Conservation (phyloP, 768 basidiomycete genomes). For the Paxillus involutus region DNA sequence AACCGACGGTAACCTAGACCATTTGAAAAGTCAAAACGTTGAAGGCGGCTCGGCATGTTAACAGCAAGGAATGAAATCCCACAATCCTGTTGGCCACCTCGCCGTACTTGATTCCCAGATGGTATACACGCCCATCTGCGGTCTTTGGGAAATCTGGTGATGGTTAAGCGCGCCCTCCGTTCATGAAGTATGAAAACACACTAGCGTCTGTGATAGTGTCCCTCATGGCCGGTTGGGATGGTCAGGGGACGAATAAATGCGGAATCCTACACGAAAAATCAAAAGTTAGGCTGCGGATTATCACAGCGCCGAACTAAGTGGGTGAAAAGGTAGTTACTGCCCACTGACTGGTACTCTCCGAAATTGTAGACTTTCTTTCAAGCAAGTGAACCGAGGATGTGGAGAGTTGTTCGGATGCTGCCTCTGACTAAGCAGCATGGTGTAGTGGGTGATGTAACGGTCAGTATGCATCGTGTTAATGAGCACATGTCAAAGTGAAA, state of each 20-base stretch:
- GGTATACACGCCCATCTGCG: constrained; percentile 72
- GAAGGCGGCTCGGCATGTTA: not conserved
- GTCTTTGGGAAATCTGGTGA: constrained; percentile 73
- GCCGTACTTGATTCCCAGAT: constrained; percentile 71
- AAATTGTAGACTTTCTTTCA: too few relatives aligned
- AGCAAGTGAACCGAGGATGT: too few relatives aligned
- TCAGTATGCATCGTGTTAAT: too few relatives aligned
- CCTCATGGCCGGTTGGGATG: constrained; percentile 45
- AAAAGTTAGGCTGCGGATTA: not conserved
- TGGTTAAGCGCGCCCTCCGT: not conserved
- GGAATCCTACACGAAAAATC: not conserved
- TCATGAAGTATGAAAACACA: constrained; percentile 35
- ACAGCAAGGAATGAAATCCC: constrained; percentile 18
- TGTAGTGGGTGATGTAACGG: not conserved
- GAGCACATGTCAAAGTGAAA: too few relatives aligned
- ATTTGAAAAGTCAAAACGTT: constrained; percentile 1
- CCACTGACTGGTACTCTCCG: too few relatives aligned
- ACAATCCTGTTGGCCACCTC: constrained; percentile 84
- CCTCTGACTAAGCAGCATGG: not conserved
- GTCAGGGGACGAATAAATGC: not conserved
- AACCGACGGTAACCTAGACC: constrained; percentile 69
- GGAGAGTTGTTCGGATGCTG: not conserved
- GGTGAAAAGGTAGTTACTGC: not conserved
- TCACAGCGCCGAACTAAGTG: not conserved
- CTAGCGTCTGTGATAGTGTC: constrained; percentile 65